Percentiles rank a stretch among this genome's conserved stretches.
Evolutionary conservation across 345 rosid species (phyloP).

Genomic region (Psidium guajava): DNA sequence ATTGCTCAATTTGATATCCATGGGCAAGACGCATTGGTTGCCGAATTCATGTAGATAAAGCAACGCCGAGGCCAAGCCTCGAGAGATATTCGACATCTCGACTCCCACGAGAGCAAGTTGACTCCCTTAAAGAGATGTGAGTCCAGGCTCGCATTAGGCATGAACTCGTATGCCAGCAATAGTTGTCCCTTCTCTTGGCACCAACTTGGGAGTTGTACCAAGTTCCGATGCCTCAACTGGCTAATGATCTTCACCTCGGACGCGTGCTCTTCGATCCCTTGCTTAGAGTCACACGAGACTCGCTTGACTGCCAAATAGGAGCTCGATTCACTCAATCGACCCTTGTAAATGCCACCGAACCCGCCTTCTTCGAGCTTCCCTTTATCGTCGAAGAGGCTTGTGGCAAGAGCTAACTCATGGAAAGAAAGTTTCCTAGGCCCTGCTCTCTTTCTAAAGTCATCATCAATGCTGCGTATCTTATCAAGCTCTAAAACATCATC

Average conservation of each 20-base stretch:
- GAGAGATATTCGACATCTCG: conserved; percentile 1
- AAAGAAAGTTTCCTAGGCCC: conserved; percentile 9
- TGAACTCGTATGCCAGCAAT: conserved; percentile 8
- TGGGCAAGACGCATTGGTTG: conserved; percentile 11
- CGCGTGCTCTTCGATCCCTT: conserved; percentile 10
- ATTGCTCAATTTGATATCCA: conserved; percentile 20
- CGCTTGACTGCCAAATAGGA: conserved; percentile 9
- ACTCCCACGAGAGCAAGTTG: conserved; percentile 12
- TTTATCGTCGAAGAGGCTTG: conserved; percentile 4
- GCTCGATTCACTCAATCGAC: not conserved
- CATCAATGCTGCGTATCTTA: not conserved
- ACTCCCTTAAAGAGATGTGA: conserved; percentile 8
- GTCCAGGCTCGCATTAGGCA: conserved; percentile 7
- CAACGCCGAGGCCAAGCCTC: conserved; percentile 14
- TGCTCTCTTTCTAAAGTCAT: conserved; percentile 2
- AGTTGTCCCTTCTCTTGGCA: conserved; percentile 12
- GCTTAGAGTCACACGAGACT: conserved; percentile 6
- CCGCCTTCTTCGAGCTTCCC: conserved; percentile 11
- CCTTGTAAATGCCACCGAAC: conserved; percentile 15
- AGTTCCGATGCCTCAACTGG: conserved; percentile 12
- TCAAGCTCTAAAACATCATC: not conserved
- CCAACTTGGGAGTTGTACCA: conserved; percentile 20
- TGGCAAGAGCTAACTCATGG: conserved; percentile 6
- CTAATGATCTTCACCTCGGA: conserved; percentile 21
- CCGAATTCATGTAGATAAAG: conserved; percentile 15